Conservation (phyloP, 2,329 filamentous ascomycete species). For the Cladosporium sp. region DNA sequence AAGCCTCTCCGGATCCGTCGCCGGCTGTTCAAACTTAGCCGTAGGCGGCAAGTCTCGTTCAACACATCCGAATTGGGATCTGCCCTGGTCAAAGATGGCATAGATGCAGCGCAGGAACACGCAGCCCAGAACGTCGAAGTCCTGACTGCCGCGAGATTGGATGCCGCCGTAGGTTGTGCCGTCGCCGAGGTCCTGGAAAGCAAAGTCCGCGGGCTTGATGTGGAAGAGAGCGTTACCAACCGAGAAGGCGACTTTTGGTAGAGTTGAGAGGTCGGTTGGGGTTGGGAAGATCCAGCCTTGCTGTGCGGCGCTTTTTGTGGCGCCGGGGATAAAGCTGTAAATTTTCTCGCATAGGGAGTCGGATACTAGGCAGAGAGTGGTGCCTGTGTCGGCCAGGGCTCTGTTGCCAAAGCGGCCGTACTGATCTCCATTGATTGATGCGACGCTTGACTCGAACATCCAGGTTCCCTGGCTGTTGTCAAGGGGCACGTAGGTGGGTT, state of each 20-base stretch:
- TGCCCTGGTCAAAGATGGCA: constrained; percentile 62
- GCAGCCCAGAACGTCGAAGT: constrained; percentile 55
- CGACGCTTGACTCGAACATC: constrained; percentile 61
- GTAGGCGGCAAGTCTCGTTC: constrained; percentile 15
- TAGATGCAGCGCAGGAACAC: constrained; percentile 65
- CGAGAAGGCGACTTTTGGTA: constrained; percentile 64
- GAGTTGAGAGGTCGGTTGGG: constrained; percentile 49
- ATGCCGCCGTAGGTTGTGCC: constrained; percentile 64
- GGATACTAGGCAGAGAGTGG: constrained; percentile 65
- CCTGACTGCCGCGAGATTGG: constrained; percentile 60
- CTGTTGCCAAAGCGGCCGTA: constrained; percentile 57
- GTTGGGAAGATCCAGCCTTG: constrained; percentile 67
- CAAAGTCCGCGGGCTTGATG: constrained; percentile 64
- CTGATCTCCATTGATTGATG: constrained; percentile 58
- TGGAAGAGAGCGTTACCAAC: constrained; percentile 62
- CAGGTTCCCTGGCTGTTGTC: constrained; percentile 69
- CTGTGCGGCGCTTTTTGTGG: constrained; percentile 48
- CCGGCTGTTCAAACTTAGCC: neutral
- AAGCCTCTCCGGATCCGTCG: neutral
- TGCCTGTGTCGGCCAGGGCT: constrained; percentile 72
- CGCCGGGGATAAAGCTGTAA: constrained; percentile 64
- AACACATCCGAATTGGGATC: constrained; percentile 22
- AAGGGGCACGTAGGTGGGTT: constrained; percentile 57
- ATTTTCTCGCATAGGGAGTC: constrained; percentile 62
- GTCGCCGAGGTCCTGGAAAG: constrained; percentile 57